These are phyloP conservation scores for Calocybe gambosa DNA, from an alignment of 1,284 basidiomycete species.

Conservation along the genomic window DNA sequence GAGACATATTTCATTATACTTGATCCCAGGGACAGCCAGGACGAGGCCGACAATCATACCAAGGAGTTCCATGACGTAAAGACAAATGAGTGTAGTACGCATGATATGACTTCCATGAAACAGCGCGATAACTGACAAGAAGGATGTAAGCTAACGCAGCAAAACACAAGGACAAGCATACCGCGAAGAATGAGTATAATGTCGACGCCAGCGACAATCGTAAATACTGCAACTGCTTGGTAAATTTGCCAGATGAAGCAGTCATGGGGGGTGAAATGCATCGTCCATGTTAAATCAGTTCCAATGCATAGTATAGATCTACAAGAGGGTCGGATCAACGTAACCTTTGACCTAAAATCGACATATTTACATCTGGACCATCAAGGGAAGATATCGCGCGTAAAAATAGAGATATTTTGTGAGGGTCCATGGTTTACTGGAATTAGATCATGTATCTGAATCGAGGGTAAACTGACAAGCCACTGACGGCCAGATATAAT, in stretches of 20 bases:
- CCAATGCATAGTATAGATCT: constrained; percentile 30
- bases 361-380: constrained; percentile 27
- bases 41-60: constrained; percentile 27
- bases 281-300: constrained; percentile 26
- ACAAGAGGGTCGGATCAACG: background rate
- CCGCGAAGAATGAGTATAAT: constrained; percentile 31
- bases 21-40: constrained; percentile 24
- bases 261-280: constrained; percentile 28
- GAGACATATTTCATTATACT: constrained; percentile 28
- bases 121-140: constrained; percentile 27
- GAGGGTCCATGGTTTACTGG: constrained; percentile 26
- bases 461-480: background rate
- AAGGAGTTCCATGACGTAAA: constrained; percentile 26
- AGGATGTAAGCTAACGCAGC: constrained; percentile 3
- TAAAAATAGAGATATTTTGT: constrained; percentile 30
- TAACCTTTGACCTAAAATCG: background rate
- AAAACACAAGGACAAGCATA: constrained; percentile 8
- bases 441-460: background rate
- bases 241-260: constrained; percentile 36
- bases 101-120: constrained; percentile 24
- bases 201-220: constrained; percentile 26
- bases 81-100: constrained; percentile 17
- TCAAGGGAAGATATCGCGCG: constrained; percentile 29
- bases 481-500: constrained; percentile 33
- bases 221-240: constrained; percentile 25